These are phyloP conservation scores for Hypoxylon trugodes DNA, from an alignment of 495 filamentous ascomycete genomes.

Conservation along the genomic window DNA sequence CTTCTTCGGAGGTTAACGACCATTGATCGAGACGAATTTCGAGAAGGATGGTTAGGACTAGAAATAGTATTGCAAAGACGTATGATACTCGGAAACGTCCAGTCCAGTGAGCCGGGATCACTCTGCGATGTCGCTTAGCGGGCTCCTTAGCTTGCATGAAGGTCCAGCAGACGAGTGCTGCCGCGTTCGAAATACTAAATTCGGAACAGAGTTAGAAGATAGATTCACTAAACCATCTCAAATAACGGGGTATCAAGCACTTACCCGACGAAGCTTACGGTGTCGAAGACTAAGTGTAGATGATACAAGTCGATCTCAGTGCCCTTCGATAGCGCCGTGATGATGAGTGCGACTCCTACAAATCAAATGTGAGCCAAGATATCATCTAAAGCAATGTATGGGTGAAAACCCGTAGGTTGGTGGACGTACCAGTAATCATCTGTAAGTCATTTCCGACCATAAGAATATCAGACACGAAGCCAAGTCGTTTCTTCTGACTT, in stretches of 20 bases:
- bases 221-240: neutral
- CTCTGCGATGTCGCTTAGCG: conserved; percentile 15
- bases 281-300: conserved; percentile 49
- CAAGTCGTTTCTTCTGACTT: conserved; percentile 45
- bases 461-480: conserved; percentile 47
- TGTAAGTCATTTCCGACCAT: conserved; percentile 52
- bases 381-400: neutral
- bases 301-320: conserved; percentile 46
- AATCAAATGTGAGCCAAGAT: neutral
- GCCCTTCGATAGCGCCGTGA: conserved; percentile 39
- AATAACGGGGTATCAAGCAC: neutral
- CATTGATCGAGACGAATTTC: conserved; percentile 43
- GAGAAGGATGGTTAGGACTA: conserved; percentile 47
- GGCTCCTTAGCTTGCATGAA: conserved; percentile 34
- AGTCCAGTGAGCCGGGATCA: conserved; percentile 23
- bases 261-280: conserved; percentile 49
- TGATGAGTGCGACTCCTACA: conserved; percentile 39
- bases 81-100: conserved; percentile 45
- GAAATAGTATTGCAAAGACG: conserved; percentile 42
- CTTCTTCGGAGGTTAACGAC: conserved; percentile 30
- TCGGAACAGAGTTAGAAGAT: neutral
- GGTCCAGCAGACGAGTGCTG: conserved; percentile 49
- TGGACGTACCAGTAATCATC: conserved; percentile 34
- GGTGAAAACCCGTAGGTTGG: neutral
- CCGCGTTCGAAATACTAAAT: conserved; percentile 45